Evolutionary conservation across 2,329 filamentous ascomycete species (phyloP).

Genomic region (Aphanocladium album): DNA sequence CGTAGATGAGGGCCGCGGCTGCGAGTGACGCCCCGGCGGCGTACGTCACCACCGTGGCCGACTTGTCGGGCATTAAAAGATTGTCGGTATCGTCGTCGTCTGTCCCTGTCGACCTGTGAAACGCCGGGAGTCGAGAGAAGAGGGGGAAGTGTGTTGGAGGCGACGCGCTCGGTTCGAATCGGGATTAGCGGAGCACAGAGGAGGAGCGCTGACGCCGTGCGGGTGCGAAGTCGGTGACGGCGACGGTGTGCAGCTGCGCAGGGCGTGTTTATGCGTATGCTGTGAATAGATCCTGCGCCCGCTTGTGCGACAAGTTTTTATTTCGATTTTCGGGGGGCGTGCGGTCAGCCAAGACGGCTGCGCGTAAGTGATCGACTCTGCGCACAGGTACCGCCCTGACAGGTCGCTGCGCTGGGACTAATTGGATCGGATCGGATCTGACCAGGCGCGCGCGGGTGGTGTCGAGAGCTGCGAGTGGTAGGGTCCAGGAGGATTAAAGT

Average conservation of each 20-base stretch:
- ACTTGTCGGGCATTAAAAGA: constrained; percentile 32
- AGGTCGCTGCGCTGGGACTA: neutral
- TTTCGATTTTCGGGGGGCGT: neutral
- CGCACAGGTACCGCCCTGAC: neutral
- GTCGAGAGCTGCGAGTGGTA: neutral
- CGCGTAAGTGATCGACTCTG: neutral
- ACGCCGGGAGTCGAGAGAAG: neutral
- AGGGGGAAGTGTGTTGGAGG: neutral
- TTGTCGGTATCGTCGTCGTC: neutral
- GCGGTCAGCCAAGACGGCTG: neutral
- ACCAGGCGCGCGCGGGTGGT: neutral
- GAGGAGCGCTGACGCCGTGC: neutral
- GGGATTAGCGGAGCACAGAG: constrained; percentile 5
- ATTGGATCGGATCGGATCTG: neutral
- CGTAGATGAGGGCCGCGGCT: constrained; percentile 90
- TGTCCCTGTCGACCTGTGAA: constrained; percentile 13
- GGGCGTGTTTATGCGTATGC: neutral
- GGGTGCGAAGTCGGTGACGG: neutral
- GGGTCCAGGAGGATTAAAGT: neutral
- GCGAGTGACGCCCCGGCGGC: constrained; percentile 93
- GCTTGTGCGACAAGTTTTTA: neutral
- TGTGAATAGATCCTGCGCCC: neutral
- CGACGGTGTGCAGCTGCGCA: neutral
- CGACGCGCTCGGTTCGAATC: constrained; percentile 5
- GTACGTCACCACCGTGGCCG: constrained; percentile 63